These are phyloP conservation scores for Lobosporangium transversale DNA, from an alignment of 192 early-diverging fungal genomes.

Conservation along the genomic window DNA sequence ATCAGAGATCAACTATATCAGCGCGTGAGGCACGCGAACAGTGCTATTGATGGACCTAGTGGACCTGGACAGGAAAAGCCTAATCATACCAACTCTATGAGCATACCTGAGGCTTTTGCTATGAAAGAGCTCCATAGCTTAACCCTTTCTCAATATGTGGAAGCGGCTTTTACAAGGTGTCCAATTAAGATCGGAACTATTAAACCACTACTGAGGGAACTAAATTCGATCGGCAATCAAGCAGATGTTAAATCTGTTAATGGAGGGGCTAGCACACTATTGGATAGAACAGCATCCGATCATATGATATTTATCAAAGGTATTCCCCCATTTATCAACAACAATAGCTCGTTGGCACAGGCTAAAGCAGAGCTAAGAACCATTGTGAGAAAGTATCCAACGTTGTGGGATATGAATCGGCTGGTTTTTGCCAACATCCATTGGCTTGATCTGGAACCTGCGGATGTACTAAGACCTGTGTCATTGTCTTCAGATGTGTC, in stretches of 20 bases:
- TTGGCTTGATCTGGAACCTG: slow-evolving; percentile 48
- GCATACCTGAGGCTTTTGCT: slow-evolving; percentile 21
- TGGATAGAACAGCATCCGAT: slow-evolving; percentile 28
- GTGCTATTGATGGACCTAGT: slow-evolving; percentile 15
- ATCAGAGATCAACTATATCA: slow-evolving; percentile 26
- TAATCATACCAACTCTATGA: slow-evolving; percentile 47
- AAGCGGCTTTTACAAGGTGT: slow-evolving; percentile 28
- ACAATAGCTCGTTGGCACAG: slow-evolving; percentile 11
- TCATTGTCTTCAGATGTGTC: not conserved
- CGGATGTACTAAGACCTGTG: slow-evolving; percentile 2
- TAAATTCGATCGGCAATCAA: slow-evolving; percentile 19
- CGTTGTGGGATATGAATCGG: slow-evolving; percentile 38
- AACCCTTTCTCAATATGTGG: slow-evolving; percentile 19
- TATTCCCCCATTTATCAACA: slow-evolving; percentile 7
- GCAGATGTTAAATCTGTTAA: slow-evolving; percentile 1
- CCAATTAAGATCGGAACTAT: slow-evolving; percentile 31
- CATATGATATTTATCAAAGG: slow-evolving; percentile 43
- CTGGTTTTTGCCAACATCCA: slow-evolving; percentile 45
- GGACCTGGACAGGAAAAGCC: slow-evolving; percentile 12
- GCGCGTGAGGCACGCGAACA: slow-evolving; percentile 8
- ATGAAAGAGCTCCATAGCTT: slow-evolving; percentile 36
- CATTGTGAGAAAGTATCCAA: slow-evolving; percentile 25
- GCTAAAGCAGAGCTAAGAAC: slow-evolving; percentile 26
- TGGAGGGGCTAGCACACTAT: not conserved
- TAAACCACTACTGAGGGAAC: slow-evolving; percentile 32